Base-by-base conservation (phyloP, 768 basidiomycete genomes). In the Tricholoma furcatifolium region DNA sequence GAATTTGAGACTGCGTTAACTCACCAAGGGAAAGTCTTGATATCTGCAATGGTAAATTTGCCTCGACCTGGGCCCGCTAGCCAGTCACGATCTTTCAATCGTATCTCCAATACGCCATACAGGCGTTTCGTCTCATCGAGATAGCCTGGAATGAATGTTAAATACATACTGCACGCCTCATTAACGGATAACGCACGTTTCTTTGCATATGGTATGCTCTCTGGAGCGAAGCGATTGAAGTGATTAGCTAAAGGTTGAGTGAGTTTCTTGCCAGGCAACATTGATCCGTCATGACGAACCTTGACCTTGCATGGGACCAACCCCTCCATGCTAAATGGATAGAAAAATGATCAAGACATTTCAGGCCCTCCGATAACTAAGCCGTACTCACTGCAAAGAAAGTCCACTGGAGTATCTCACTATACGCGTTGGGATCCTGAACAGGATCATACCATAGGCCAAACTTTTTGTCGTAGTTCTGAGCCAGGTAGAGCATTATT, bases 231-330 rank as follows among this genome's bases (percentile, higher is more conserved):
- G n/a, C 68, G 67, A 49, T 71, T 74, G 72, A 93, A 94, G 71
- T 91, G 87, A 63, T 83, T 80, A 10, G 87, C 85, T 82, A 18
- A 23, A 34, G 14, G 38, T 23, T 18, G 6, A 15, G 23, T n/a
- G 4, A 27, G 27, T 27, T 27, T 27, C 27, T 27, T 27, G 3
- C 4, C 27, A 27, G 27, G 27, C 43, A 14, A 43, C 44, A 21
- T 42, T 36, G 38, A 45, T 32, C 35, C 20, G 14, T 20, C 32
- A 38, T 7, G 5, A 43, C 20, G 21, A 20, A 67, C 64, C 57
- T 71, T 91, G 88, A 27, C 89, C 88, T 74, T 93, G 89, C 88
- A 92, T 93, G n/a, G 91, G 90, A 23, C 89, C 90, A 20, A 91
- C 68, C 21, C 87, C 90, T 1, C 88, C 90, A 63, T 91, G 88